phyloP scores from a whole-genome alignment of 1,284 basidiomycete species.

The Cystodermella granulosa region DNA sequence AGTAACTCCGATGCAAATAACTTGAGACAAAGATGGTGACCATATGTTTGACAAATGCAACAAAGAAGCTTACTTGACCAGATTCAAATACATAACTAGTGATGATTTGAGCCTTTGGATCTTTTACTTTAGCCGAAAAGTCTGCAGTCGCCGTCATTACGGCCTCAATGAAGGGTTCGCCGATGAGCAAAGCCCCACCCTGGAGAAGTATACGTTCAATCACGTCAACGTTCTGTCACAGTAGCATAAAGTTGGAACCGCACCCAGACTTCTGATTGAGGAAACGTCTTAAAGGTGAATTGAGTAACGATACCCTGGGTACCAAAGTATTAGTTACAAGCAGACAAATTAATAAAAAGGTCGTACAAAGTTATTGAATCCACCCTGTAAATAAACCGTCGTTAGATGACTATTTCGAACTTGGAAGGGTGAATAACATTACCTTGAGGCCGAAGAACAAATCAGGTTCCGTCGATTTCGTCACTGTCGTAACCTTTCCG shows the following conservation, averaged over 20 bases:
- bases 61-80: conserved; percentile 37
- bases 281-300: conserved; percentile 1
- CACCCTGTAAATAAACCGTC: conserved; percentile 1
- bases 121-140: conserved; percentile 47
- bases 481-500: conserved; percentile 41
- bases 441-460: conserved; percentile 2
- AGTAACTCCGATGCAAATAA: conserved; percentile 34
- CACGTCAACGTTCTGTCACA: neutral
- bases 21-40: conserved; percentile 1
- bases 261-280: conserved; percentile 1
- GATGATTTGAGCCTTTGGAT: conserved; percentile 69
- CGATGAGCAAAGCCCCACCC: conserved; percentile 53
- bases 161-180: conserved; percentile 32
- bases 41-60: neutral
- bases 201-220: conserved; percentile 29
- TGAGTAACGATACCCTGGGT: conserved; percentile 3
- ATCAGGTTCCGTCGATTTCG: conserved; percentile 34
- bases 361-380: conserved; percentile 4
- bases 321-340: neutral
- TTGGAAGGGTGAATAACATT: neutral
- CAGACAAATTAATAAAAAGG: neutral
- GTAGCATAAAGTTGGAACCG: neutral
- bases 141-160: too few species aligned
- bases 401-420: neutral
- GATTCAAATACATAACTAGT: conserved; percentile 48